Base-by-base conservation (phyloP, 805 yeast species). In the Cyberlindnera mrakii region DNA sequence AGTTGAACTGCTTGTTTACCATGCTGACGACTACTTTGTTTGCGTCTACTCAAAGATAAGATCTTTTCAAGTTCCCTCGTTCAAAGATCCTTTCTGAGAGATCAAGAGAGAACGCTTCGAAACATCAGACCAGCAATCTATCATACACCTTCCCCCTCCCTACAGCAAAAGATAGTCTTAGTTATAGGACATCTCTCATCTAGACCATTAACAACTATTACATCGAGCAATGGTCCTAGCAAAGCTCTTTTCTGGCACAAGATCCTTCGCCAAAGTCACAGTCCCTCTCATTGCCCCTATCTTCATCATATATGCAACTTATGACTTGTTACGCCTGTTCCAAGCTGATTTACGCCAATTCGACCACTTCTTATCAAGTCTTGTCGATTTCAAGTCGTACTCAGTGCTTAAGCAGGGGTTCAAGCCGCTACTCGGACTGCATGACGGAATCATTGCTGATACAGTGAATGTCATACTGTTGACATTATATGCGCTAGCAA, bases 281-380 rank as follows among this genome's bases (percentile, higher is more conserved):
- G 18, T 52, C 14, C 55, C 53, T 2, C 27, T 50, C 2, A 19
- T 53, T 5, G 39, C 48, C 6, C 59, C 59, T 4, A n/a, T 44
- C 1, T 51, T 55, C 35, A 48, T 49, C 18, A 29, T 46, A 13
- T 55, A 52, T 30, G 42, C 46, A 30, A 46, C 41, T 1, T 55
- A 48, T 29, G 57, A 55, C 32, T 25, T 47, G 0, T 27, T 54
- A 15, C 35, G 40, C 2, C 46, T 18, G 42, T 27, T 49, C 20
- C 30, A 36, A 18, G 33, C 41, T 6, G 46, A 42, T n/a, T 16
- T 33, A 10, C 18, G n/a, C 7, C 25, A 19, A 5, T 41, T 42
- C 11, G 29, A 37, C 2, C 59, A 54, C 36, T 54, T 52, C 36
- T 41, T 55, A 13, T 40, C 46, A 14, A 18, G 43, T 9, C 32